These are phyloP conservation scores for Chlorella sp. DNA, from an alignment of 139 green algal species.

Conservation along the genomic window DNA sequence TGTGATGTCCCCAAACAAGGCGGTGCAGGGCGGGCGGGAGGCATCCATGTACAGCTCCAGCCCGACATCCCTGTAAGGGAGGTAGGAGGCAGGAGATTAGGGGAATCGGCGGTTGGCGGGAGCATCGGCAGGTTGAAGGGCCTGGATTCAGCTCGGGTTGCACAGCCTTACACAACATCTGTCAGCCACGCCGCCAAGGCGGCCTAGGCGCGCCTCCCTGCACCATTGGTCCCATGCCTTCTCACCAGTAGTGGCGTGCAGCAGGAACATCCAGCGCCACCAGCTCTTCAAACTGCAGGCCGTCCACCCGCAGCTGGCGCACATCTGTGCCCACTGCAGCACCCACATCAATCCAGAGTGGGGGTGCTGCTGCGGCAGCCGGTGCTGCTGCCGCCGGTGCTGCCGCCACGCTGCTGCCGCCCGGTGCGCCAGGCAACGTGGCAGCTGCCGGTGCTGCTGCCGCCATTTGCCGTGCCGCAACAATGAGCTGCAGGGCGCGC, in stretches of 20 bases:
- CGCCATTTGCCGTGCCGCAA: no score
- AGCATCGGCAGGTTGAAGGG: background rate
- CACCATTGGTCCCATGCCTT: no score
- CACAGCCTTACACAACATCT: no score
- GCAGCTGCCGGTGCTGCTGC: background rate
- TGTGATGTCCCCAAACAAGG: constrained; percentile 10
- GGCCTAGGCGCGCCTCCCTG: background rate
- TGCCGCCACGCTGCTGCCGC: background rate
- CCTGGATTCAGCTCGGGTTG: no score
- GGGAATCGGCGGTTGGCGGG: background rate
- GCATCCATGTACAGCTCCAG: constrained; percentile 4
- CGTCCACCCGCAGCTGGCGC: background rate
- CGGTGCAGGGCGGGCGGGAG: background rate
- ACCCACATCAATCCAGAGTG: background rate
- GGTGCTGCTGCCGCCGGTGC: background rate
- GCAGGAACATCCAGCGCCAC: background rate
- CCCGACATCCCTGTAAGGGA: background rate
- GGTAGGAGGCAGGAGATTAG: background rate
- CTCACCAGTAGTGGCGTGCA: constrained; percentile 5
- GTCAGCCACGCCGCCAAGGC: background rate
- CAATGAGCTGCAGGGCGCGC: background rate
- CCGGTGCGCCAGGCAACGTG: background rate
- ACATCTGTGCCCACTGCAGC: background rate
- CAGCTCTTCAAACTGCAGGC: background rate
- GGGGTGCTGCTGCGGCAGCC: no score